Percentiles rank a stretch among this genome's conserved stretches.
These are phyloP conservation scores for Cardamine chenopodiifolia DNA, from an alignment of 345 rosid genomes.

Conservation along the genomic window DNA sequence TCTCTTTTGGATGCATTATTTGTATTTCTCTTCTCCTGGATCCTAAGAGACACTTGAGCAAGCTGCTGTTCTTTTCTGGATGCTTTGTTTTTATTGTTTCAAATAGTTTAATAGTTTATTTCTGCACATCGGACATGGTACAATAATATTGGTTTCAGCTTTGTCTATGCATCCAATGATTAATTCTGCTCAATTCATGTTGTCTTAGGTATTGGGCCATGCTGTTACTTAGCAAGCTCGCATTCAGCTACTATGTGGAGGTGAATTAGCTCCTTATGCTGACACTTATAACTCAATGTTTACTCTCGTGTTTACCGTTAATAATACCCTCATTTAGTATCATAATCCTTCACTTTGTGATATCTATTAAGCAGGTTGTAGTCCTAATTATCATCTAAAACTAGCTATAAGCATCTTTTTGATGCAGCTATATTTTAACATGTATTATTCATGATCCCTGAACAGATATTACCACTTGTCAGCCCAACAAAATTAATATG, in stretches of 20 bases:
- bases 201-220: slow-evolving; percentile 89
- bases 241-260: slow-evolving; percentile 99
- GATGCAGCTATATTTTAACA: slow-evolving; percentile 24
- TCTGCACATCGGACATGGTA: background rate
- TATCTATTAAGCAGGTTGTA: slow-evolving; percentile 20
- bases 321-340: slow-evolving; percentile 25
- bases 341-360: slow-evolving; percentile 6
- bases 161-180: slow-evolving; percentile 27
- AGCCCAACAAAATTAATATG: slow-evolving; percentile 79
- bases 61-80: slow-evolving; percentile 1
- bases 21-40: too few species aligned
- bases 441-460: slow-evolving; percentile 31
- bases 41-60: slow-evolving; percentile 13
- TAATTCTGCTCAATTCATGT: slow-evolving; percentile 22
- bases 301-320: slow-evolving; percentile 17
- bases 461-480: slow-evolving; percentile 81
- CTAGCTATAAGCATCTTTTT: slow-evolving; percentile 6
- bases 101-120: slow-evolving; percentile 8
- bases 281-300: slow-evolving; percentile 11
- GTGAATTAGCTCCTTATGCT: slow-evolving; percentile 46
- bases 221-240: slow-evolving; percentile 87
- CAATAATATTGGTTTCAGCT: background rate
- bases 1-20: too few species aligned
- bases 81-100: slow-evolving; percentile 16
- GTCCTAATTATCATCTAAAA: slow-evolving; percentile 2